Percentiles rank a stretch among this genome's conserved stretches.
Evolutionary conservation across 495 filamentous ascomycete species (phyloP).

Genomic region (Podospora comata): DNA sequence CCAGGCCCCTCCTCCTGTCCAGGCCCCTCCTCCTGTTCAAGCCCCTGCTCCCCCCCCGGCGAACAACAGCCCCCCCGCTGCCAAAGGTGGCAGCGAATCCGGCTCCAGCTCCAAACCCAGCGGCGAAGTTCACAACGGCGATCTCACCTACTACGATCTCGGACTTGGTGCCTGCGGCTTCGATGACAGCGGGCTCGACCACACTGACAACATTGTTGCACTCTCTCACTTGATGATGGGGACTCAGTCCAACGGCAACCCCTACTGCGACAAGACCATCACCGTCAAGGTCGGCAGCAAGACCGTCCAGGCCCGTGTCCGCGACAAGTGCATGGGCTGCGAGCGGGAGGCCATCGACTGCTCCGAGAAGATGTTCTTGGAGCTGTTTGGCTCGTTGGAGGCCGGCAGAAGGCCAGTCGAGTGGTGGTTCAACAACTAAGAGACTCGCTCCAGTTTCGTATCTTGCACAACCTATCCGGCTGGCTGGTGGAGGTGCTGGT

Average conservation of each 20-base stretch:
- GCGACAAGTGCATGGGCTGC: conserved; percentile 77
- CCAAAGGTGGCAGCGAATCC: conserved; percentile 19
- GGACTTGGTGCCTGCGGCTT: conserved; percentile 48
- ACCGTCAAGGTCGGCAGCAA: conserved; percentile 56
- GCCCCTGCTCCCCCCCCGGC: conserved; percentile 3
- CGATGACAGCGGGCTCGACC: conserved; percentile 41
- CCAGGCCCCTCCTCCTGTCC: conserved; percentile 5
- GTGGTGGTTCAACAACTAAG: conserved; percentile 44
- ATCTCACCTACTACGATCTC: conserved; percentile 48
- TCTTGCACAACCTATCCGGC: neutral
- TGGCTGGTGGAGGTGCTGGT: neutral
- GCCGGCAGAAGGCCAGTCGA: conserved; percentile 35
- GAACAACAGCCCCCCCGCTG: conserved; percentile 20
- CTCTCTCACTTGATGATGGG: conserved; percentile 42
- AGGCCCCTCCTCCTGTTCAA: conserved; percentile 4
- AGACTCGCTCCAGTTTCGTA: neutral
- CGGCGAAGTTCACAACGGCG: conserved; percentile 28
- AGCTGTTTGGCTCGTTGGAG: conserved; percentile 40
- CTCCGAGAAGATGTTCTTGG: conserved; percentile 43
- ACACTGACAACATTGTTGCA: conserved; percentile 44
- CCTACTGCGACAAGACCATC: conserved; percentile 64
- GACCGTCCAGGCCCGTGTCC: conserved; percentile 53
- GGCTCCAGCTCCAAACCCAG: neutral
- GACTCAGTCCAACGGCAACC: conserved; percentile 51
- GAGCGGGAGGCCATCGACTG: conserved; percentile 44